Evolutionary conservation across 208 protist species (phyloP).

Genomic region (Entamoeba nuttalli): DNA sequence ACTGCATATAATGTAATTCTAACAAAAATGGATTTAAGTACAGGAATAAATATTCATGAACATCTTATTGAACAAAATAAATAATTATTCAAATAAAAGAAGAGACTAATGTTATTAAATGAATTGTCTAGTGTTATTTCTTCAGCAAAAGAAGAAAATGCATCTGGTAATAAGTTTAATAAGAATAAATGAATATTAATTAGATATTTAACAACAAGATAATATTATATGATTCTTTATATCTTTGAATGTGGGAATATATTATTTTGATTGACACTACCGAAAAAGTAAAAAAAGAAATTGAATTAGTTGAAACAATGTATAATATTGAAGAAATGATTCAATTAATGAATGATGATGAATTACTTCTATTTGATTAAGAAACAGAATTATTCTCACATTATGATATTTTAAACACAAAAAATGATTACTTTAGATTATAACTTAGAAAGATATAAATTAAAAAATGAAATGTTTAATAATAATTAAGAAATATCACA

Average conservation of each 20-base stretch:
- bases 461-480: conserved; percentile 19
- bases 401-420: conserved; percentile 22
- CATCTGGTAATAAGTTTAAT: no score
- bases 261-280: conserved; percentile 16
- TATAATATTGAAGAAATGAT: conserved; percentile 24
- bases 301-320: conserved; percentile 19
- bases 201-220: conserved; percentile 11
- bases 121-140: conserved; percentile 3
- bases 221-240: conserved; percentile 34
- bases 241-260: background rate
- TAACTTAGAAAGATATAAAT: background rate
- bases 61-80: conserved; percentile 38
- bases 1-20: background rate
- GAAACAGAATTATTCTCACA: conserved; percentile 6
- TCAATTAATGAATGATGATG: conserved; percentile 2
- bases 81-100: conserved; percentile 32
- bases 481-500: conserved; percentile 31
- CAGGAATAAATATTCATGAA: background rate
- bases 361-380: background rate
- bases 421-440: conserved; percentile 4
- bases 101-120: conserved; percentile 24
- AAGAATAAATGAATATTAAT: background rate
- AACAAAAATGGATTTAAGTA: background rate
- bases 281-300: conserved; percentile 28
- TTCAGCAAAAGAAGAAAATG: no score